Percentiles rank a stretch among this genome's conserved stretches.
Evolutionary conservation across 441 rosid genomes (phyloP).

Genomic region (Raphanus hybrid): DNA sequence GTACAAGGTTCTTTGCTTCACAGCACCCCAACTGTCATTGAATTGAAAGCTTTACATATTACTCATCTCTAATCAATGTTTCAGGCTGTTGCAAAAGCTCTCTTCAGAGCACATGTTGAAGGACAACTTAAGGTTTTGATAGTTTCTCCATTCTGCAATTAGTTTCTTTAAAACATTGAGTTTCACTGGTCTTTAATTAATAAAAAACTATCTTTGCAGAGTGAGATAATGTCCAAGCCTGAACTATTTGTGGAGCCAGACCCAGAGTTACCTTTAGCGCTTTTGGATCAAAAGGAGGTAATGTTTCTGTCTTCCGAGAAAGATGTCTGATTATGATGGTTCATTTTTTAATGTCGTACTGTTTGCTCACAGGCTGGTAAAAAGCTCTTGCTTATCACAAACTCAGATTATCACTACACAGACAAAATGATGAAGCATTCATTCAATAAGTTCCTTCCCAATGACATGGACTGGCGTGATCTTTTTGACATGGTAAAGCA

Average conservation of each 20-base stretch:
- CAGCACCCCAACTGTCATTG: conserved; percentile 1
- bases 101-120: conserved; percentile 97
- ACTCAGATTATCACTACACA: conserved; percentile 93
- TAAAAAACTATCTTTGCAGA: conserved; percentile 52
- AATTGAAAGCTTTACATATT: conserved; percentile 22
- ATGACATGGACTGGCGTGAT: conserved; percentile 93
- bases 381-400: conserved; percentile 93
- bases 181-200: conserved; percentile 33
- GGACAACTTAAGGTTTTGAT: conserved; percentile 89
- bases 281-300: conserved; percentile 98
- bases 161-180: conserved; percentile 2
- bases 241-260: conserved; percentile 97
- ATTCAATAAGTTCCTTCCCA: conserved; percentile 87
- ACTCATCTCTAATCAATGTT: conserved; percentile 35
- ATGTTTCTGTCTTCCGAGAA: conserved; percentile 8
- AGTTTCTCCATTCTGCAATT: conserved; percentile 5
- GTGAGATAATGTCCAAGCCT: conserved; percentile 96
- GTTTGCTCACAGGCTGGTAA: conserved; percentile 82
- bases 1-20: conserved; percentile 66
- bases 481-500: conserved; percentile 67
- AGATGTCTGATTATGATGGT: conserved; percentile 13
- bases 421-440: conserved; percentile 99
- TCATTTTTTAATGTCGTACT: conserved; percentile 24
- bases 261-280: conserved; percentile 90
- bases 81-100: conserved; percentile 97